Evolutionary conservation across 148 eudicot genomes (phyloP).

Genomic region (Heliamphora exappendiculata): DNA sequence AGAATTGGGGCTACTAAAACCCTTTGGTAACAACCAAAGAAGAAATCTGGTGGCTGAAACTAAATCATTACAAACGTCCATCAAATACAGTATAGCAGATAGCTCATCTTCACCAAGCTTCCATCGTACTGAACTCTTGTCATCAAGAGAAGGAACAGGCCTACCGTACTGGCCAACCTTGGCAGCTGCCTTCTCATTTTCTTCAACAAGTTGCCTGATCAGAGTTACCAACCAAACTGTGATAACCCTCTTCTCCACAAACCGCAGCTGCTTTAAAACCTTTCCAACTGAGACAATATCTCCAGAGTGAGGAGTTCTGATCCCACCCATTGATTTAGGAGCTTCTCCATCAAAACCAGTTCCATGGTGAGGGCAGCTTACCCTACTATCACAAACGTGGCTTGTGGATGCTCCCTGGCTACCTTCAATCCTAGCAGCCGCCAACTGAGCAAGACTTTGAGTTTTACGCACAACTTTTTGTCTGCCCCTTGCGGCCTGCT

Average conservation of each 20-base stretch:
- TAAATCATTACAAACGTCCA: conserved; percentile 70
- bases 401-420: conserved; percentile 99
- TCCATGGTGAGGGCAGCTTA: conserved; percentile 74
- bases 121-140: conserved; percentile 52
- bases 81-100: conserved; percentile 67
- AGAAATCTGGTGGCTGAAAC: conserved; percentile 75
- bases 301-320: conserved; percentile 22
- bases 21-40: conserved; percentile 83
- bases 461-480: conserved; percentile 86
- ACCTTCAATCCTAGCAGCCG: conserved; percentile 84
- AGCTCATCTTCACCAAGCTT: conserved; percentile 95
- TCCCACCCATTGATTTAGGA: conserved; percentile 37
- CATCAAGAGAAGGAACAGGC: conserved; percentile 54
- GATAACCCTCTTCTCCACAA: conserved; percentile 61
- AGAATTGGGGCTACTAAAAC: conserved; percentile 38
- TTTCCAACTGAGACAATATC: conserved; percentile 71
- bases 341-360: conserved; percentile 49
- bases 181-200: conserved; percentile 44
- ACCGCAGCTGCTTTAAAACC: conserved; percentile 52
- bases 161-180: conserved; percentile 54
- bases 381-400: conserved; percentile 85
- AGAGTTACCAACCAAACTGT: conserved; percentile 65
- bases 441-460: conserved; percentile 91
- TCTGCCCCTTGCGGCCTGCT: conserved; percentile 79
- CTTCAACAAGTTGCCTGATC: conserved; percentile 68